Percentiles rank a stretch among this genome's conserved stretches.
Evolutionary conservation across 345 rosid genomes (phyloP).

Genomic region (Salix koriyanagi): DNA sequence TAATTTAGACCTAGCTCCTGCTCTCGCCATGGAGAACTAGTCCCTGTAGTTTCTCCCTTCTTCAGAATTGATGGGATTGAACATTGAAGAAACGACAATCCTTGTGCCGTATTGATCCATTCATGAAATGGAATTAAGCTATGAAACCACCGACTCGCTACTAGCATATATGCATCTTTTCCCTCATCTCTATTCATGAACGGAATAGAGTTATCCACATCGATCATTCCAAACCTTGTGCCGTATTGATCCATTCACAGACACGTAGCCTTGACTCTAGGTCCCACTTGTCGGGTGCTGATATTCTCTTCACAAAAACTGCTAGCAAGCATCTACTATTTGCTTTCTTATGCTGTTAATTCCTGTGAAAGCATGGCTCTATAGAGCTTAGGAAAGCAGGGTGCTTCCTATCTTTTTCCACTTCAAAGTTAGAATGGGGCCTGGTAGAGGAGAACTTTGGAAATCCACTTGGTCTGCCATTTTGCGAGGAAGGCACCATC

Average conservation of each 20-base stretch:
- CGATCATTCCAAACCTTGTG: not conserved
- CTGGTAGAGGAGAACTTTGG: not conserved
- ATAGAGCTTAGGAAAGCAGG: not conserved
- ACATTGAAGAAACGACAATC: not conserved
- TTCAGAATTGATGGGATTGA: too few relatives aligned
- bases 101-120: not conserved
- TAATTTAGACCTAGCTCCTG: not conserved
- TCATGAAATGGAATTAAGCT: not conserved
- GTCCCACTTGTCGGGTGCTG: not conserved
- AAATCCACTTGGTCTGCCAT: slow-evolving; percentile 9
- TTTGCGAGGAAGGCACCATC: not conserved
- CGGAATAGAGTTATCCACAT: not conserved
- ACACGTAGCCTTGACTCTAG: not conserved
- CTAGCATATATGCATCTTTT: not conserved
- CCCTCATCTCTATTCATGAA: not conserved
- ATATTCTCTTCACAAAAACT: not conserved
- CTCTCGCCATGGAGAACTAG: not conserved
- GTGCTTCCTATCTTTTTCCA: not conserved
- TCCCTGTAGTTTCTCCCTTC: not conserved
- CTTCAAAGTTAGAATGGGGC: not conserved
- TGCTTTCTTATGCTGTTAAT: not conserved
- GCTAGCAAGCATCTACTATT: not conserved
- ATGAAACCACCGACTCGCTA: not conserved
- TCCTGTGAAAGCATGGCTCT: not conserved
- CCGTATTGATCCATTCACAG: not conserved